phyloP scores from a whole-genome alignment of 2,329 filamentous ascomycete species.

The Daldinia eschscholtzii region DNA sequence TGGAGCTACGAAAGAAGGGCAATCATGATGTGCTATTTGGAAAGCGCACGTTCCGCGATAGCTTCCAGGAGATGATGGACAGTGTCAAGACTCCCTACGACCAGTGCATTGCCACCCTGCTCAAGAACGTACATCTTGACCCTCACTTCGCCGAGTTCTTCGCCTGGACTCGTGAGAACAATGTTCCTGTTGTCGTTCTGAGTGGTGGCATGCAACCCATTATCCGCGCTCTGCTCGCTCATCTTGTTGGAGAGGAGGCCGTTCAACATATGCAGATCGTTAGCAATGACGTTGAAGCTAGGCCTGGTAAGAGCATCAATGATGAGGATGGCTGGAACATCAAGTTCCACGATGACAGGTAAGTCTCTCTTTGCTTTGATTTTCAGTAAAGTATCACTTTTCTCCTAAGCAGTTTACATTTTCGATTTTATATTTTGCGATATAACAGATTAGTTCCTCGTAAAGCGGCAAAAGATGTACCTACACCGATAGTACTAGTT shows the following conservation, averaged over 20 bases:
- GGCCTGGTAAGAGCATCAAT: slow-evolving; percentile 78
- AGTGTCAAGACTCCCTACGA: slow-evolving; percentile 84
- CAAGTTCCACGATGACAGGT: slow-evolving; percentile 87
- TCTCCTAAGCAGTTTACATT: background rate
- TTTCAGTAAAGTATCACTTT: background rate
- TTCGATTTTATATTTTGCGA: background rate
- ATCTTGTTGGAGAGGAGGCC: slow-evolving; percentile 81
- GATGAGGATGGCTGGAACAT: slow-evolving; percentile 89
- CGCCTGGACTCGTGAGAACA: slow-evolving; percentile 81
- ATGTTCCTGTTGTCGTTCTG: slow-evolving; percentile 91
- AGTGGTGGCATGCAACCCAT: slow-evolving; percentile 94
- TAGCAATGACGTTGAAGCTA: slow-evolving; percentile 80
- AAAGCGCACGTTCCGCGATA: slow-evolving; percentile 81
- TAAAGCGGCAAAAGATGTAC: background rate
- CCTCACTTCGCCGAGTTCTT: slow-evolving; percentile 91
- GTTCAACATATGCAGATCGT: slow-evolving; percentile 87
- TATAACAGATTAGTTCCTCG: background rate
- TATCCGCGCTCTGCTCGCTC: slow-evolving; percentile 84
- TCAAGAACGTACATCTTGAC: slow-evolving; percentile 88
- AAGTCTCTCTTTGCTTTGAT: slow-evolving; percentile 40
- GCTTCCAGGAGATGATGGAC: slow-evolving; percentile 93
- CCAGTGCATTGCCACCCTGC: slow-evolving; percentile 82
- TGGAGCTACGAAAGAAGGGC: slow-evolving; percentile 74
- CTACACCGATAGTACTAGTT: slow-evolving; percentile 7
- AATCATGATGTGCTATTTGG: slow-evolving; percentile 83